Evolutionary conservation across 768 basidiomycete species (phyloP).

Genomic region (Leccinum imitatum): DNA sequence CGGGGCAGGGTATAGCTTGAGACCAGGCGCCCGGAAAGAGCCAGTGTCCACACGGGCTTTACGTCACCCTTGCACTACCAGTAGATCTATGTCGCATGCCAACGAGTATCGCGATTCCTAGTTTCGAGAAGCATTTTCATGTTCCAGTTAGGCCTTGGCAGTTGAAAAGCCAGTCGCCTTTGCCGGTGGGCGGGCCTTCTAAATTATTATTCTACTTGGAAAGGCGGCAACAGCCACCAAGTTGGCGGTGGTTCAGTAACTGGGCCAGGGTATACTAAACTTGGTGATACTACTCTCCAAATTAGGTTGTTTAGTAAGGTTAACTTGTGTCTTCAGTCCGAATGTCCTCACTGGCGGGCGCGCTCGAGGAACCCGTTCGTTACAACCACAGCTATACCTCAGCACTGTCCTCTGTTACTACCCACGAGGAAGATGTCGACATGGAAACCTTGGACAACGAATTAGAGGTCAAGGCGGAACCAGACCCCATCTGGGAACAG

Average conservation of each 20-base stretch:
- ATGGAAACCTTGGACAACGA: conserved; percentile 35
- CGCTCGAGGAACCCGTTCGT: conserved; percentile 42
- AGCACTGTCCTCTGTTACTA: conserved; percentile 1
- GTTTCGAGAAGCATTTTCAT: conserved; percentile 8
- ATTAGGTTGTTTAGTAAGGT: conserved; percentile 10
- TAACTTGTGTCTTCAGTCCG: not conserved
- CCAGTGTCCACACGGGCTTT: not conserved
- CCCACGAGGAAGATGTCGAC: conserved; percentile 38
- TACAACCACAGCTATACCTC: conserved; percentile 20
- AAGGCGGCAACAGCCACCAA: conserved; percentile 15
- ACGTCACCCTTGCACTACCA: conserved; percentile 2
- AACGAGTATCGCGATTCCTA: conserved; percentile 24
- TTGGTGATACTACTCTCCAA: conserved; percentile 1
- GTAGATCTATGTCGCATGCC: conserved; percentile 5
- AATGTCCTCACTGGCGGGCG: conserved; percentile 61
- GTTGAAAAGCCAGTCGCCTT: not conserved
- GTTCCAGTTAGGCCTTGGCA: not conserved
- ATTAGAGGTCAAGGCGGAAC: conserved; percentile 20
- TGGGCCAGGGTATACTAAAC: too few relatives aligned
- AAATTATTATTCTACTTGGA: conserved; percentile 11
- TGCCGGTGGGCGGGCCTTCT: not conserved
- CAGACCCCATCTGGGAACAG: conserved; percentile 12
- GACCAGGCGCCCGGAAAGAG: conserved; percentile 1
- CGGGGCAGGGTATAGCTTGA: not conserved
- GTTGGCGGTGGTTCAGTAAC: not conserved